Base-by-base conservation (phyloP, 106 monocot species). In the Platanthera guangdongensis region DNA sequence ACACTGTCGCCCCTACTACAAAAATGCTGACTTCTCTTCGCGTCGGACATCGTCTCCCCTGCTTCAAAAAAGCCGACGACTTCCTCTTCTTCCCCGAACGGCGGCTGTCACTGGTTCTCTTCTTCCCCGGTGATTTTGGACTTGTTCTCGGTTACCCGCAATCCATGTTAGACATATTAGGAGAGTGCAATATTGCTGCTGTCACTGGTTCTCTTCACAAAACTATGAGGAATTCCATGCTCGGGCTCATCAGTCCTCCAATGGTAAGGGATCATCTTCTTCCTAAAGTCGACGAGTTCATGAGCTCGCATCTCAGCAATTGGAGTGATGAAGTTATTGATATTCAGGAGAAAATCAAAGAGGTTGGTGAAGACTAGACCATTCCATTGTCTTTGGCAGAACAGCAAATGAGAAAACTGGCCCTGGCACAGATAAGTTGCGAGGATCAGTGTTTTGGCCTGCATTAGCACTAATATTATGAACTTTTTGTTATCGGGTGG, bases 61-160 rank as follows among this genome's bases (percentile, higher is more conserved):
- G n/a, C n/a, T n/a, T n/a, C n/a, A n/a, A n/a, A n/a, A n/a, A n/a
- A n/a, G n/a, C n/a, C n/a, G n/a, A n/a, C n/a, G n/a, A n/a, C n/a
- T n/a, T n/a, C n/a, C n/a, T n/a, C n/a, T n/a, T n/a, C n/a, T n/a
- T n/a, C n/a, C n/a, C n/a, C n/a, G n/a, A n/a, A n/a, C n/a, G n/a
- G n/a, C n/a, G n/a, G n/a, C n/a, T n/a, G n/a, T n/a, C n/a, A n/a
- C n/a, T n/a, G n/a, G n/a, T n/a, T n/a, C n/a, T n/a, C n/a, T n/a
- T n/a, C n/a, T n/a, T n/a, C n/a, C n/a, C n/a, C n/a, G n/a, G n/a
- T n/a, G n/a, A n/a, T n/a, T n/a, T n/a, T n/a, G 91, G 97, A 9
- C 81, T 99, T 52, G 77, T 99, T 52, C 94, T 94, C 75, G 97
- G 94, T 2, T 99, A 99, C 72, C 97, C 97, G 50, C 89, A 94